Evolutionary conservation across 148 eudicot genomes (phyloP).

Genomic region (Cornus florida): DNA sequence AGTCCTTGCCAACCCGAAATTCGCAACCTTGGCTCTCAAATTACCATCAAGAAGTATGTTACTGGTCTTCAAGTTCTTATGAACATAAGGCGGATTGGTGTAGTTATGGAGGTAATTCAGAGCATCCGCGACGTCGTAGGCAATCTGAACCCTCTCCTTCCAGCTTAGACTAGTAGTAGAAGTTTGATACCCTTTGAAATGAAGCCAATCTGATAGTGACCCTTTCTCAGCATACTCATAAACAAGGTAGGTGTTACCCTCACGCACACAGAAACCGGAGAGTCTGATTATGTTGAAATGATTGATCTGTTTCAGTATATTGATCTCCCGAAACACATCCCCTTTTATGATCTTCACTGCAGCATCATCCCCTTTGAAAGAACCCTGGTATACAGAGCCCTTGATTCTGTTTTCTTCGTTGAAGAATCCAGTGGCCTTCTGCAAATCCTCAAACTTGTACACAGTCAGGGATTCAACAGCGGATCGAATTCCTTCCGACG

Average conservation of each 20-base stretch:
- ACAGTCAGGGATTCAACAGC: conserved; percentile 59
- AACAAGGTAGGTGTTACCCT: conserved; percentile 70
- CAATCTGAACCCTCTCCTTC: conserved; percentile 75
- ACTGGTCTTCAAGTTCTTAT: conserved; percentile 75
- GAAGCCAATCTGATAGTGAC: conserved; percentile 54
- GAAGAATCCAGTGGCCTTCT: conserved; percentile 56
- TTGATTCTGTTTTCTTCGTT: conserved; percentile 46
- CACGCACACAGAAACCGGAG: conserved; percentile 68
- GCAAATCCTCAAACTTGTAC: conserved; percentile 54
- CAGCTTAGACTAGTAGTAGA: conserved; percentile 38
- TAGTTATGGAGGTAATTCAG: conserved; percentile 81
- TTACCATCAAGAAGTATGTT: conserved; percentile 56
- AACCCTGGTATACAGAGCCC: conserved; percentile 58
- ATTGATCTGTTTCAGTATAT: conserved; percentile 59
- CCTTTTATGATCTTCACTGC: conserved; percentile 71
- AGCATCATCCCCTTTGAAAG: conserved; percentile 68
- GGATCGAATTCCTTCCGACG: conserved; percentile 42
- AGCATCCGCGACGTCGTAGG: conserved; percentile 60
- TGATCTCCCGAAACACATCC: conserved; percentile 62
- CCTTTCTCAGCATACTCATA: conserved; percentile 76
- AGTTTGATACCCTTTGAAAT: conserved; percentile 12
- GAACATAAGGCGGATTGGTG: conserved; percentile 70
- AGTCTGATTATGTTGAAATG: conserved; percentile 67
- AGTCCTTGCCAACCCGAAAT: conserved; percentile 68
- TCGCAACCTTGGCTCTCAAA: conserved; percentile 61